Evolutionary conservation across 345 rosid species (phyloP).

Genomic region (Combretum micranthum): DNA sequence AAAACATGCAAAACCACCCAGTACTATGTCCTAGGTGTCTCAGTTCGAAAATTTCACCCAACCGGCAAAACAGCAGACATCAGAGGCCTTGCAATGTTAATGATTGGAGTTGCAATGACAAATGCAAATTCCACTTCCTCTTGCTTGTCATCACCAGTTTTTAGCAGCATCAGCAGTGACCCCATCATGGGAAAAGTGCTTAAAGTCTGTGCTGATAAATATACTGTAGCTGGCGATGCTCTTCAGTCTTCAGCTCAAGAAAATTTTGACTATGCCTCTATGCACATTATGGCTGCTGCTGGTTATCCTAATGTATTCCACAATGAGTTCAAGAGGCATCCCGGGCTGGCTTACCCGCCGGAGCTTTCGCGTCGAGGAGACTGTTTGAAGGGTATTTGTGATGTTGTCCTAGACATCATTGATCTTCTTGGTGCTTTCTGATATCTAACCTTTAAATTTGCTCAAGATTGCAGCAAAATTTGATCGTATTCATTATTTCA

Average conservation of each 20-base stretch:
- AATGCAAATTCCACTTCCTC: conserved; percentile 71
- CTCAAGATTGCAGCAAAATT: no score
- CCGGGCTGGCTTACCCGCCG: conserved; percentile 42
- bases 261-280: conserved; percentile 55
- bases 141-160: conserved; percentile 35
- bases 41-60: conserved; percentile 61
- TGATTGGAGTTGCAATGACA: conserved; percentile 46
- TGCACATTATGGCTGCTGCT: conserved; percentile 57
- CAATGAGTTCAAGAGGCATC: conserved; percentile 40
- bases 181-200: conserved; percentile 30
- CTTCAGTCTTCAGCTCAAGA: conserved; percentile 42
- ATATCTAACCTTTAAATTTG: neutral
- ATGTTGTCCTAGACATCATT: conserved; percentile 56
- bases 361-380: conserved; percentile 57
- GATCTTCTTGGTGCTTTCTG: conserved; percentile 27
- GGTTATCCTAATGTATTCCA: conserved; percentile 70
- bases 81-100: conserved; percentile 55
- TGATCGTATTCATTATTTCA: no score
- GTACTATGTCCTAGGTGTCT: conserved; percentile 61
- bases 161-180: conserved; percentile 17
- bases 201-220: conserved; percentile 62
- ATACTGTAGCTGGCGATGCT: conserved; percentile 47
- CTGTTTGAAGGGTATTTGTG: conserved; percentile 61
- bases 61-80: conserved; percentile 45
- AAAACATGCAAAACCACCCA: conserved; percentile 62